Conservation (phyloP, 331 rosid genomes). For the Quercus phellos region DNA sequence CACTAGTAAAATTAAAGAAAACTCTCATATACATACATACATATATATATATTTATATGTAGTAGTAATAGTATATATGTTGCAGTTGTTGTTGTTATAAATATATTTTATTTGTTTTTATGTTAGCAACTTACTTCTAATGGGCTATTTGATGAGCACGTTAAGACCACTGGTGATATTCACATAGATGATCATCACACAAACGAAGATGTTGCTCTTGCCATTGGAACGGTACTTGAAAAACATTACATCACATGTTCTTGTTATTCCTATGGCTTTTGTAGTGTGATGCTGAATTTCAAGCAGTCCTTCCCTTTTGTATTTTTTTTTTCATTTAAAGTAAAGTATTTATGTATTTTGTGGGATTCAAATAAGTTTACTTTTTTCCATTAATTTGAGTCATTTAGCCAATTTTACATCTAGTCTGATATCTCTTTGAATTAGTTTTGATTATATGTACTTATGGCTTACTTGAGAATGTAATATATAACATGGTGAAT, state of each 20-base stretch:
- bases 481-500: not conserved
- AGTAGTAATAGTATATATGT: too few species aligned
- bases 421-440: not conserved
- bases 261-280: not conserved
- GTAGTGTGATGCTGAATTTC: conserved; percentile 6
- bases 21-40: too few species aligned
- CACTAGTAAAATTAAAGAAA: too few species aligned
- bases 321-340: not conserved
- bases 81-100: too few species aligned
- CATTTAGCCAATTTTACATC: too few species aligned
- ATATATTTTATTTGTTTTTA: conserved; percentile 19
- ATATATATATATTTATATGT: too few species aligned
- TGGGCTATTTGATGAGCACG: conserved; percentile 80
- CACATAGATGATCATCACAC: conserved; percentile 96
- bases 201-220: conserved; percentile 74
- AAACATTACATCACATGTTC: conserved; percentile 16
- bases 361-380: too few species aligned
- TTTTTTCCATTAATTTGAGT: too few species aligned
- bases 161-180: conserved; percentile 68
- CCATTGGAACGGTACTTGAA: conserved; percentile 24
- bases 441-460: not conserved
- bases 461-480: not conserved
- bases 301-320: not conserved
- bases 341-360: too few species aligned
- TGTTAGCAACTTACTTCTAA: conserved; percentile 95